Percentiles rank a stretch among this genome's conserved stretches.
Conservation (phyloP, 139 green algal species). For the Coccomyxa sp. region DNA sequence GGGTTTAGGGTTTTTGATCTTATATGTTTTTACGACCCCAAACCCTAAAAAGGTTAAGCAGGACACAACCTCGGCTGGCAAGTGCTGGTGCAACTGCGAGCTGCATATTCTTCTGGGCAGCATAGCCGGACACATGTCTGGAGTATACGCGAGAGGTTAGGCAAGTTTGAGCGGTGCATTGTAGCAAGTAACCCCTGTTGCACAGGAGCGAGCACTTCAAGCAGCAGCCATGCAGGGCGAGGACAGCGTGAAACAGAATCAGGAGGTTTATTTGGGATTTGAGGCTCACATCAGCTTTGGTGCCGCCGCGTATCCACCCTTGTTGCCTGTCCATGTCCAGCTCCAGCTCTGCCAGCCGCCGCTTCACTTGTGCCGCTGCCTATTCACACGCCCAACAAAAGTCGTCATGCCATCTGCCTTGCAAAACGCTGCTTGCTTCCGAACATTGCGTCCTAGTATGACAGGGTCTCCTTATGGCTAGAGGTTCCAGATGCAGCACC, state of each 20-base stretch:
- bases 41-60: neutral
- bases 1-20: neutral
- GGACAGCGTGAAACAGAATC: too few relatives aligned
- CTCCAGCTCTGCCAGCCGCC: slow-evolving; percentile 7
- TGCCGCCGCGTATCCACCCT: slow-evolving; percentile 10
- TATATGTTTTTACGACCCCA: neutral
- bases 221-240: too few relatives aligned
- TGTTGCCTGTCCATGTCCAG: slow-evolving; percentile 12
- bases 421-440: neutral
- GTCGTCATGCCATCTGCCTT: neutral
- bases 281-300: slow-evolving; percentile 2
- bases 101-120: too few relatives aligned
- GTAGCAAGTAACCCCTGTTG: too few relatives aligned
- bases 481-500: neutral
- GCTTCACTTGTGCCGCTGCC: neutral
- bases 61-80: too few relatives aligned
- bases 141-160: too few relatives aligned
- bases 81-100: too few relatives aligned
- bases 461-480: neutral
- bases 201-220: too few relatives aligned
- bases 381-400: neutral
- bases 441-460: neutral
- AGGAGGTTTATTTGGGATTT: too few relatives aligned
- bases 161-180: too few relatives aligned
- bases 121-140: too few relatives aligned